Percentiles rank a stretch among this genome's conserved stretches.
These are phyloP conservation scores for Triticum aestivum DNA, from an alignment of 176 grass and related monocot species.

Conservation along the genomic window DNA sequence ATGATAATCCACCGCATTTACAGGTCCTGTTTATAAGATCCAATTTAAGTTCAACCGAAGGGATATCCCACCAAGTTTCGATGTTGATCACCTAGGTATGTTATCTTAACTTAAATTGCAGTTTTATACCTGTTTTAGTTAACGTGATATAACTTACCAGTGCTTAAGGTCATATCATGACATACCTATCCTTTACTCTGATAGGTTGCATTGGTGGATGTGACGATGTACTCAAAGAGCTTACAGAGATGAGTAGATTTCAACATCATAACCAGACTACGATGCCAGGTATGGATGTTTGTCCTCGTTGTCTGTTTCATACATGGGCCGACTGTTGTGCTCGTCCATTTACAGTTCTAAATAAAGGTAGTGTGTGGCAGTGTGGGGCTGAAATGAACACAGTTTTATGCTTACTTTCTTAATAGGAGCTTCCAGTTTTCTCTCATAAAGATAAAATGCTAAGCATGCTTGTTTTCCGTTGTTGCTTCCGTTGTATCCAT, in stretches of 20 bases:
- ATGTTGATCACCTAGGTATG: slow-evolving; percentile 87
- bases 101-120: neutral
- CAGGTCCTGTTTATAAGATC: slow-evolving; percentile 75
- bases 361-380: neutral
- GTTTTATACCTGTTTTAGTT: slow-evolving; percentile 6
- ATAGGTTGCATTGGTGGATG: slow-evolving; percentile 95
- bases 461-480: neutral
- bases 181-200: slow-evolving; percentile 10
- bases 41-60: slow-evolving; percentile 78
- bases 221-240: slow-evolving; percentile 77
- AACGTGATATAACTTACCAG: neutral
- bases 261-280: slow-evolving; percentile 49
- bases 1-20: slow-evolving; percentile 22
- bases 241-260: slow-evolving; percentile 76
- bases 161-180: neutral
- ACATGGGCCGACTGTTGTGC: neutral
- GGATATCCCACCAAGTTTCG: slow-evolving; percentile 94
- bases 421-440: neutral
- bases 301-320: neutral
- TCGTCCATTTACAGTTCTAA: neutral
- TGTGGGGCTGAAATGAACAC: neutral
- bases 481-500: slow-evolving; percentile 1
- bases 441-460: neutral
- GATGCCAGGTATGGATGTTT: slow-evolving; percentile 53
- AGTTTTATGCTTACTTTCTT: neutral